These are phyloP conservation scores for Xylaria bambusicola DNA, from an alignment of 495 filamentous ascomycete species.

Conservation along the genomic window DNA sequence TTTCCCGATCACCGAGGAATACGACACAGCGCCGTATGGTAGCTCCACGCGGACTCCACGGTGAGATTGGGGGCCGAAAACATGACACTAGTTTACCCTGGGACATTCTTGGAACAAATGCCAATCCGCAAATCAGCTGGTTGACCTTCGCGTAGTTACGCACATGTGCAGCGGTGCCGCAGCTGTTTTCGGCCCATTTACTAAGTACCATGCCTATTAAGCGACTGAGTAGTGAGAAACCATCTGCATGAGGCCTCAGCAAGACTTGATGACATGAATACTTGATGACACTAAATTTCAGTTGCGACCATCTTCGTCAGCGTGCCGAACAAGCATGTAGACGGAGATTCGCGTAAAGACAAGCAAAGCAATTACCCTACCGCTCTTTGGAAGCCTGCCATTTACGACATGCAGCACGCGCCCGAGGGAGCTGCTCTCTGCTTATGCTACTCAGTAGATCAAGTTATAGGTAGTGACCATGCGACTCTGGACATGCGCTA, in stretches of 20 bases:
- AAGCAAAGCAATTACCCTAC: background rate
- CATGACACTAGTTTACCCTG: background rate
- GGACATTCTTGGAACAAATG: background rate
- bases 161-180: background rate
- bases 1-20: background rate
- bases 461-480: too few relatives aligned
- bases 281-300: background rate
- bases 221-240: background rate
- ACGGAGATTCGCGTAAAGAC: background rate
- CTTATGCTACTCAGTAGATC: background rate
- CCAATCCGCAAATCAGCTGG: background rate
- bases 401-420: background rate
- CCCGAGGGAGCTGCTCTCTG: background rate
- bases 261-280: background rate
- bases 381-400: background rate
- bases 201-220: background rate
- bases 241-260: background rate
- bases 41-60: background rate
- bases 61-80: constrained; percentile 9
- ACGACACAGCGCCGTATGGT: too few relatives aligned
- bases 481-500: background rate
- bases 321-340: background rate
- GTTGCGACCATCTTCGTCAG: background rate
- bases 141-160: background rate
- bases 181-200: background rate